Percentiles rank a stretch among this genome's conserved stretches.
Evolutionary conservation across 2,329 filamentous ascomycete species (phyloP).

Genomic region (Fusarium proliferatum): DNA sequence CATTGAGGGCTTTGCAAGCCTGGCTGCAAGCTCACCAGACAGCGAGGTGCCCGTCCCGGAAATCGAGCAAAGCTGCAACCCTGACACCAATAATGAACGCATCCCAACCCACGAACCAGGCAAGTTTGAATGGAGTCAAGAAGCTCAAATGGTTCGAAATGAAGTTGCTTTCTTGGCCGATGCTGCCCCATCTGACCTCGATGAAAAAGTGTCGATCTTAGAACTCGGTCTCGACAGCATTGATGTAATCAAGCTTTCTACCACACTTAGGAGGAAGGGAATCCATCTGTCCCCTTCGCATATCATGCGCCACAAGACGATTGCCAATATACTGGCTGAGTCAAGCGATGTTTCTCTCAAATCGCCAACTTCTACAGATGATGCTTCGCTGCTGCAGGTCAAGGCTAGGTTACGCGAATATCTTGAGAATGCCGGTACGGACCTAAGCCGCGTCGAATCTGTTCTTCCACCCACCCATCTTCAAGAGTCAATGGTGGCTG

Average conservation of each 20-base stretch:
- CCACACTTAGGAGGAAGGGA: constrained; percentile 71
- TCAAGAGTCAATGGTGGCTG: constrained; percentile 86
- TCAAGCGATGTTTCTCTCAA: neutral
- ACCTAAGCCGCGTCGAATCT: constrained; percentile 60
- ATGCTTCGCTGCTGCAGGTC: constrained; percentile 27
- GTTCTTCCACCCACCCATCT: constrained; percentile 82
- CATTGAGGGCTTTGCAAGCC: constrained; percentile 47
- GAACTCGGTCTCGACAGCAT: constrained; percentile 92
- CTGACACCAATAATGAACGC: neutral
- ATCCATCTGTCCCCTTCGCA: constrained; percentile 75
- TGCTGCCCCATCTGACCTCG: constrained; percentile 62
- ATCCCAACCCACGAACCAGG: constrained; percentile 49
- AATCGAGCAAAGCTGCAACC: neutral
- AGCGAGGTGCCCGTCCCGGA: constrained; percentile 15
- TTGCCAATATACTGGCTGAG: constrained; percentile 65
- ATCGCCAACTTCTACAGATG: neutral
- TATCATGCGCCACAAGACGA: constrained; percentile 79
- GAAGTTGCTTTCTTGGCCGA: constrained; percentile 74
- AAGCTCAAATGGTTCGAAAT: constrained; percentile 64
- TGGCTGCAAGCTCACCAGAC: constrained; percentile 16
- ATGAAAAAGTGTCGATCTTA: constrained; percentile 73
- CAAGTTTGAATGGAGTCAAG: constrained; percentile 68
- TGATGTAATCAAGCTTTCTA: constrained; percentile 85
- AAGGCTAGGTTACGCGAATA: constrained; percentile 52
- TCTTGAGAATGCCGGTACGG: constrained; percentile 49